These are phyloP conservation scores for Trametes cinnabarina DNA, from an alignment of 768 basidiomycete genomes.

Conservation along the genomic window DNA sequence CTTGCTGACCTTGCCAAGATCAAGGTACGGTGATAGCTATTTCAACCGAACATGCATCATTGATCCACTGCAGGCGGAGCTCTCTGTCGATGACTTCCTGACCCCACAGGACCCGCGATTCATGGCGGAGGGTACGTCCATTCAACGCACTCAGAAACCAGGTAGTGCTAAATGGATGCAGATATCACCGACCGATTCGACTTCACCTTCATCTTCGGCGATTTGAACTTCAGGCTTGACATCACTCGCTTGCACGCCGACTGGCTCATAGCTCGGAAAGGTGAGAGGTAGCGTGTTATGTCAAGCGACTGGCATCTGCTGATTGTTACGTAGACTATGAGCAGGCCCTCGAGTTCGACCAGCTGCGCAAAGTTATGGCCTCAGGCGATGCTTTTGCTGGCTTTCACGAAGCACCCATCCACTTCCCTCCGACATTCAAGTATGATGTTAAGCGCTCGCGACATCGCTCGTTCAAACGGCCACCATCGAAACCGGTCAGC, in stretches of 20 bases:
- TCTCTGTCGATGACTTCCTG: slow-evolving; percentile 78
- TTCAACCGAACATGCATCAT: no score
- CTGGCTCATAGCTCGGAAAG: slow-evolving; percentile 84
- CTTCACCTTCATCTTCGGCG: slow-evolving; percentile 84
- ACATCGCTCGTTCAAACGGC: slow-evolving; percentile 14
- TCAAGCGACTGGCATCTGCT: neutral
- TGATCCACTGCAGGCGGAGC: slow-evolving; percentile 63
- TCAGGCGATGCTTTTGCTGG: slow-evolving; percentile 68
- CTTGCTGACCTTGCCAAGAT: slow-evolving; percentile 87
- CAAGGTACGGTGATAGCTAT: slow-evolving; percentile 47
- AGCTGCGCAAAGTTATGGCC: slow-evolving; percentile 75
- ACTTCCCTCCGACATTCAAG: slow-evolving; percentile 94
- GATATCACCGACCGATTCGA: slow-evolving; percentile 90
- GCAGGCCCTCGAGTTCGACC: slow-evolving; percentile 89
- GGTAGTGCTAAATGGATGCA: slow-evolving; percentile 27
- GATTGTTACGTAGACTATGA: slow-evolving; percentile 59
- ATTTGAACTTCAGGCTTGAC: slow-evolving; percentile 89
- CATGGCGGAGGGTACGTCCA: slow-evolving; percentile 33
- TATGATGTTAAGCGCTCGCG: slow-evolving; percentile 66
- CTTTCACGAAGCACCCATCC: slow-evolving; percentile 75
- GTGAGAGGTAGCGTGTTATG: slow-evolving; percentile 34
- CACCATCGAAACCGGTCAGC: neutral
- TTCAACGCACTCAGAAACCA: slow-evolving; percentile 12
- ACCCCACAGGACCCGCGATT: slow-evolving; percentile 58
- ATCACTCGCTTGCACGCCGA: slow-evolving; percentile 90